Evolutionary conservation across 129 eudicot species (phyloP), one percentile per base, ranked within the genome.

Genomic region (Heracleum sosnowskyi): DNA sequence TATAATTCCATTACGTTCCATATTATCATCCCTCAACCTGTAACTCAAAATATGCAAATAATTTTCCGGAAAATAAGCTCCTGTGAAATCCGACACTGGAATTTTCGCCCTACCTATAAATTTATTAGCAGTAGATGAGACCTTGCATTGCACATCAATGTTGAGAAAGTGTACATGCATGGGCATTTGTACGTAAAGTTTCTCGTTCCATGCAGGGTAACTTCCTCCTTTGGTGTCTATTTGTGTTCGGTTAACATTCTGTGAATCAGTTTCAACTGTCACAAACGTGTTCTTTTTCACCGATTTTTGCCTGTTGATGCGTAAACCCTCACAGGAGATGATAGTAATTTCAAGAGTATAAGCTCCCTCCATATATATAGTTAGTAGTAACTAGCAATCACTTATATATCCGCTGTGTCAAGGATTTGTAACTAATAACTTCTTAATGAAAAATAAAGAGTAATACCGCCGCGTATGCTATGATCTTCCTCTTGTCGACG

Each of bases 1-100:
- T 47, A 93, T 80, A 17, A 93, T 88, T 78, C 98, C 98, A 73
- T 91, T 93, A 51, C 85, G 86, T 36, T 69, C 74, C 20, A 44
- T 44, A 36, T 69, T 18, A 11, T 34, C 44, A 34, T 69, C 74
- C 46, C 74, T 36, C 20, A 69, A 20, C 28, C 74, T 69, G 20
- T 69, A 69, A 17, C 74, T 69, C 45, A 69, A 69, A 20, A 69
- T 15, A 36, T 69, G 74, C 74, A 69, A 69, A 69, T 69, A 69
- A 33, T 69, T 69, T 20, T 69, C 46, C 12, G 74, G 74, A 36
- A 35, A 69, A 69, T 69, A 69, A 0, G 41, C 26, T 36, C 44
- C 82, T 84, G 11, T 95, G 90, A 29, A 72, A 75, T 93, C 98
- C 33, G 90, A 78, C 16, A 81, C 72, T 9, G 97, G 95, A 55